Evolutionary conservation across 1,284 basidiomycete genomes (phyloP).

Genomic region (Ustilago nuda): DNA sequence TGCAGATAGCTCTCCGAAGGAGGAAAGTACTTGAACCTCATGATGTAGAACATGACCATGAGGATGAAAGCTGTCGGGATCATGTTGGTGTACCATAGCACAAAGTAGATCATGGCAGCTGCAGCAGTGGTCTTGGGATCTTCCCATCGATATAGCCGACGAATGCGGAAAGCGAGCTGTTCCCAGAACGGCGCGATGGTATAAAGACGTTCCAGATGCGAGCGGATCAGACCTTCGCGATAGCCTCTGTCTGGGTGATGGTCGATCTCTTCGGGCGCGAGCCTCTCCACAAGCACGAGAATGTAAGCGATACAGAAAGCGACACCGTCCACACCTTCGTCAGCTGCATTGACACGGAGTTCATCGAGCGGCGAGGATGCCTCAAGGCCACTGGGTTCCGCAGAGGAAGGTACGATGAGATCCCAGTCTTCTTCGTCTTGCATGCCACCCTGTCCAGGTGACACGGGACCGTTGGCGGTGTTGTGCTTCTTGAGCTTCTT

Average conservation of each 20-base stretch:
- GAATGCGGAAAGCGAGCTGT: slow-evolving; percentile 48
- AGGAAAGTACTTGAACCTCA: slow-evolving; percentile 68
- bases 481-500: slow-evolving; percentile 24
- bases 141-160: slow-evolving; percentile 51
- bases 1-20: slow-evolving; percentile 66
- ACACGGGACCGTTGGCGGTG: slow-evolving; percentile 1
- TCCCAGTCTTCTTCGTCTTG: slow-evolving; percentile 49
- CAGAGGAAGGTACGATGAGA: slow-evolving; percentile 41
- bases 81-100: slow-evolving; percentile 68
- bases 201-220: slow-evolving; percentile 67
- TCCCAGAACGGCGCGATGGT: slow-evolving; percentile 69
- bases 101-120: slow-evolving; percentile 68
- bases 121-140: slow-evolving; percentile 56
- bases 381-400: slow-evolving; percentile 6
- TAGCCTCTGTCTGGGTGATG: slow-evolving; percentile 62
- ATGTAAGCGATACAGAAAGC: slow-evolving; percentile 68
- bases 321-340: slow-evolving; percentile 62
- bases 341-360: slow-evolving; percentile 54
- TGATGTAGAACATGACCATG: slow-evolving; percentile 62
- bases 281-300: slow-evolving; percentile 63
- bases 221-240: slow-evolving; percentile 63
- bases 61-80: slow-evolving; percentile 66
- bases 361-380: slow-evolving; percentile 30
- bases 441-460: neutral
- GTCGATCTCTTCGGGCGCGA: slow-evolving; percentile 67